Base-by-base conservation (phyloP, 23 red algal genomes). In the Agarophyton chilense region DNA sequence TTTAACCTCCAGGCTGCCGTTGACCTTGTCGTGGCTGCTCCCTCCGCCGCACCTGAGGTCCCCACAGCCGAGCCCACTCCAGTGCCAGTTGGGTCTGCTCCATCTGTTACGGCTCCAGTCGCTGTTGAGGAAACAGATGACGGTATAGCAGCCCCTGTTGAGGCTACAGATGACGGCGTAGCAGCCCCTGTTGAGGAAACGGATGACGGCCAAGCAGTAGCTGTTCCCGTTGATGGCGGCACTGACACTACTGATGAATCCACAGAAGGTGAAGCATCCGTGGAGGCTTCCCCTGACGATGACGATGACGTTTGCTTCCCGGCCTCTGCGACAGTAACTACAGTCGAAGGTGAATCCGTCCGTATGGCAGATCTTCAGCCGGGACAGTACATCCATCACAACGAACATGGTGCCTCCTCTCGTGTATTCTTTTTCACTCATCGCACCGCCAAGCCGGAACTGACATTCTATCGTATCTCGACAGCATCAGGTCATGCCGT, bases 291-390 rank as follows among this genome's bases (percentile, higher is more conserved):
- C 9, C 38, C 28, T 13, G 84, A 88, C 9, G 84, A 62, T 47
- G 86, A 90, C 32, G 86, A 90, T 40, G 55, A 52, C 4, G 53
- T 90, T 2, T 90, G 86, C 52, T 90, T 90, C 86, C 86, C 86
- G 16, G 72, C 72, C 19, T 67, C 51, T 68, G 72, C 86, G 11
- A 63, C 52, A 0, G 24, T 90, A 3, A 43, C 51, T 16, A 52
- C 75, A 8, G 29, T 36, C n/a, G 86, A 90, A 19, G 86, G 86
- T 11, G 21, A 33, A 17, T 34, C 62, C 16, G 86, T 79, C 4
- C 50, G 55, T 9, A 90, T 90, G 86, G 40, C 52, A 38, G 38
- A 80, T 51, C 57, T 90, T 47, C n/a, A 79, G 19, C 49, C 75
- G 14, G 86, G 86, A 25, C 12, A 65, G 18, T n/a, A 79, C 12